Evolutionary conservation across 352 stramenopile species (phyloP).

Genomic region (Pythium chondricola): DNA sequence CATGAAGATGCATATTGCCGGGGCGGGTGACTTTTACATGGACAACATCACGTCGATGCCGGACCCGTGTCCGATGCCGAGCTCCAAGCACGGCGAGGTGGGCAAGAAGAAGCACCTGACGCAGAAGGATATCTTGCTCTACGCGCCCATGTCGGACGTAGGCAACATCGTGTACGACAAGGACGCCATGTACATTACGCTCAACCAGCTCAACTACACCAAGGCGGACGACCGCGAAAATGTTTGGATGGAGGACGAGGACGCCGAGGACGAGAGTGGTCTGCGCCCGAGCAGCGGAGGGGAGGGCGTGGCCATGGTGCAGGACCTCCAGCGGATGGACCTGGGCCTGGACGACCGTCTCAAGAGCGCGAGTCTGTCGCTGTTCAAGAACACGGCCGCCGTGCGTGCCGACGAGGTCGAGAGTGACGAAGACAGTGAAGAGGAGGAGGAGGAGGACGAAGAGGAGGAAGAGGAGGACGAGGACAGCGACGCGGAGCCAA

Average conservation of each 20-base stretch:
- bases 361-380: constrained; percentile 87
- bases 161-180: constrained; percentile 98
- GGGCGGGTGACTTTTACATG: constrained; percentile 97
- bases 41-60: constrained; percentile 89
- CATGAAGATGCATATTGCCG: constrained; percentile 97
- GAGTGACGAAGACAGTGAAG: constrained; percentile 45
- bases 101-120: constrained; percentile 89
- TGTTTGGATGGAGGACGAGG: constrained; percentile 39
- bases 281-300: constrained; percentile 28
- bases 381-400: constrained; percentile 93
- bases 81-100: constrained; percentile 36
- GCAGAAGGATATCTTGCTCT: constrained; percentile 52
- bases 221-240: constrained; percentile 85
- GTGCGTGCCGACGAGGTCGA: constrained; percentile 78
- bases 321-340: constrained; percentile 90
- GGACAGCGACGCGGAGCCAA: constrained; percentile 34
- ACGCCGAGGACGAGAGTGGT: constrained; percentile 37
- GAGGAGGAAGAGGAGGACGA: constrained; percentile 46
- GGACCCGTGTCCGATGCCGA: constrained; percentile 96
- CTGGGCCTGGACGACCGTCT: constrained; percentile 94
- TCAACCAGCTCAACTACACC: constrained; percentile 92
- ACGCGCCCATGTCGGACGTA: constrained; percentile 90
- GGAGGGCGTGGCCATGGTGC: constrained; percentile 92
- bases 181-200: constrained; percentile 99
- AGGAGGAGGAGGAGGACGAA: constrained; percentile 46